Evolutionary conservation across 768 basidiomycete genomes (phyloP).

Genomic region (Mycena amicta): DNA sequence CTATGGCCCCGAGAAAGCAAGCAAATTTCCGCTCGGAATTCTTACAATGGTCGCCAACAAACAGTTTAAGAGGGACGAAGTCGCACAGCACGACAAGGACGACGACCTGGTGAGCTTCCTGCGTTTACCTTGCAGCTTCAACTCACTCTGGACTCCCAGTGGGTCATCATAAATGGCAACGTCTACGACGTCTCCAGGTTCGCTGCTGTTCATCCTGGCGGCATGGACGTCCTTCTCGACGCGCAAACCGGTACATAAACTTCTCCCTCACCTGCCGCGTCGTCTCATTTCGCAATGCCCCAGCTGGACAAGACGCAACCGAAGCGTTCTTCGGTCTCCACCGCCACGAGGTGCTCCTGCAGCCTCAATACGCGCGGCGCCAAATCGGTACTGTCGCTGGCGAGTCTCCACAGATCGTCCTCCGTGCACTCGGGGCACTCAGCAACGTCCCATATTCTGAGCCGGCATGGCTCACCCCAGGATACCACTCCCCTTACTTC

Average conservation of each 20-base stretch:
- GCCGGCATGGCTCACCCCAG: slow-evolving; percentile 57
- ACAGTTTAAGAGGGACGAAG: not conserved
- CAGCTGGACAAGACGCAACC: slow-evolving; percentile 65
- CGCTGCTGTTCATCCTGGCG: slow-evolving; percentile 82
- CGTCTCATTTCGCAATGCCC: no score
- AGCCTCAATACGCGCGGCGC: slow-evolving; percentile 51
- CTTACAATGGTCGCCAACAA: not conserved
- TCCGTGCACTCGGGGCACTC: slow-evolving; percentile 48
- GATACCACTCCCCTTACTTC: slow-evolving; percentile 20
- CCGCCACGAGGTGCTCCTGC: slow-evolving; percentile 43
- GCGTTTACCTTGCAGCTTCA: no score
- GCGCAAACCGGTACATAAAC: slow-evolving; percentile 49
- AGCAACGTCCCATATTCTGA: slow-evolving; percentile 79
- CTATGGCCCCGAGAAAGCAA: no score
- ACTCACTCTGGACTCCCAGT: no score
- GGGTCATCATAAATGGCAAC: slow-evolving; percentile 56
- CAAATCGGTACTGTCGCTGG: slow-evolving; percentile 64
- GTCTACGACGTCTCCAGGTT: slow-evolving; percentile 86
- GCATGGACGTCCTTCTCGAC: slow-evolving; percentile 75
- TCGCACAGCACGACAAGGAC: not conserved
- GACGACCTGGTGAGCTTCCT: not conserved
- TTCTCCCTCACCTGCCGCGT: not conserved
- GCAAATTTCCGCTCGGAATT: no score
- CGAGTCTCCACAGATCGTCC: slow-evolving; percentile 47
- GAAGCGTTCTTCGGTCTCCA: slow-evolving; percentile 35